Percentiles rank a stretch among this genome's conserved stretches.
phyloP scores from a whole-genome alignment of 2,329 filamentous ascomycete genomes.

The Chrysoporthe puriensis region DNA sequence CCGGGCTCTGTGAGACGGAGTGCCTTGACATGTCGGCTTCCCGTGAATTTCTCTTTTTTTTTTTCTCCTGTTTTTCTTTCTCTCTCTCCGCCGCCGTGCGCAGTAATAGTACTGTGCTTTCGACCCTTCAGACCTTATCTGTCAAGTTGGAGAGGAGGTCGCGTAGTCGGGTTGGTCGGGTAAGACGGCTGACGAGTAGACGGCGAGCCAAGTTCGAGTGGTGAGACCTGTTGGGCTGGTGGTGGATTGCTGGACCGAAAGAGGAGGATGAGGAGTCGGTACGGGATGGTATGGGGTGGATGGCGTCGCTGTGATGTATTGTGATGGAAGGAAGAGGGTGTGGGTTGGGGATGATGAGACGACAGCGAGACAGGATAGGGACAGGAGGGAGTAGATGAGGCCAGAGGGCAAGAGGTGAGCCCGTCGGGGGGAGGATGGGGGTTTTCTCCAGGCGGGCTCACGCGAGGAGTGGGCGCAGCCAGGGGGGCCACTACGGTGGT shows the following conservation, averaged over 20 bases:
- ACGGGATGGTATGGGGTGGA: not conserved
- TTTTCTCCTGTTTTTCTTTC: constrained; percentile 5
- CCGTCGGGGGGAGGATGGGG: constrained; percentile 8
- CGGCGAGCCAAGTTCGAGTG: not conserved
- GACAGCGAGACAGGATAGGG: not conserved
- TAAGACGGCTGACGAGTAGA: not conserved
- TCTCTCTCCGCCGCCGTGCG: not conserved
- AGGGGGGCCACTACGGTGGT: not conserved
- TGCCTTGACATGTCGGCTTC: constrained; percentile 31
- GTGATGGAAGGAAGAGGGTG: not conserved
- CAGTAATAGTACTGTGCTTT: not conserved
- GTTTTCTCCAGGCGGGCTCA: constrained; percentile 12
- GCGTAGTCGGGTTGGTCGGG: not conserved
- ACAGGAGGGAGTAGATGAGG: constrained; percentile 15
- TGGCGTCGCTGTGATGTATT: constrained; percentile 5
- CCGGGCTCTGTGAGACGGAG: constrained; percentile 34
- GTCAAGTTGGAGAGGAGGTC: not conserved
- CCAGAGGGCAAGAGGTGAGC: constrained; percentile 9
- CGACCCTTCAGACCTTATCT: not conserved
- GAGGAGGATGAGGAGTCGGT: not conserved
- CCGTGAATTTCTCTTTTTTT: not conserved
- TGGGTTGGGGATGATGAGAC: constrained; percentile 6
- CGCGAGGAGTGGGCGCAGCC: constrained; percentile 5
- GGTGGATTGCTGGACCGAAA: not conserved
- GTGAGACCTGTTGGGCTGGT: not conserved